Percentiles rank a stretch among this genome's conserved stretches.
Conservation (phyloP, 345 rosid genomes). For the Aegle marmelos region DNA sequence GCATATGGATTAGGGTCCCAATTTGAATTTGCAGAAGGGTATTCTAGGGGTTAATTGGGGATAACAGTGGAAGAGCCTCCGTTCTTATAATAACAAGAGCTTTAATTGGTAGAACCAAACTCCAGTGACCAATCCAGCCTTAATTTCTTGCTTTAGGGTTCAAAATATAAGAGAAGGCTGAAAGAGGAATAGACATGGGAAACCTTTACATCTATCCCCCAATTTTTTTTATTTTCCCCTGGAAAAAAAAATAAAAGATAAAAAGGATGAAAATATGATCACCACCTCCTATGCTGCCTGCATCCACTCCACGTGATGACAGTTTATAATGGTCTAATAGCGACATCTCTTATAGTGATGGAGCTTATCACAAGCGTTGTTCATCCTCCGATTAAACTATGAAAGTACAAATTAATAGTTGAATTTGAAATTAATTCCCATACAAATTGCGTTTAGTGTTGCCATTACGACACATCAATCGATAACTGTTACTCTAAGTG, state of each 20-base stretch:
- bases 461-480: no score
- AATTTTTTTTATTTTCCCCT: neutral
- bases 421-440: no score
- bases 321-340: neutral
- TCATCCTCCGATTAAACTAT: neutral
- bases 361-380: neutral
- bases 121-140: neutral
- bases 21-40: neutral
- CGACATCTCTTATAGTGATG: conserved; percentile 2
- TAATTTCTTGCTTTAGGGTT: neutral
- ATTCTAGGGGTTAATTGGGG: no score
- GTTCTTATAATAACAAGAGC: no score
- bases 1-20: neutral
- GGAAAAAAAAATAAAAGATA: neutral
- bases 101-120: neutral
- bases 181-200: neutral
- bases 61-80: neutral
- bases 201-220: neutral
- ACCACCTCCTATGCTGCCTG: neutral
- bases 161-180: neutral
- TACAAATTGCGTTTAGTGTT: no score
- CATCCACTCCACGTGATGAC: neutral
- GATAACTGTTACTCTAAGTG: no score
- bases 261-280: neutral
- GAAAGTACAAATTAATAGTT: no score